Percentiles rank a stretch among this genome's conserved stretches.
These are phyloP conservation scores for Volutella citrinella DNA, from an alignment of 2,329 filamentous ascomycete genomes.

Conservation along the genomic window DNA sequence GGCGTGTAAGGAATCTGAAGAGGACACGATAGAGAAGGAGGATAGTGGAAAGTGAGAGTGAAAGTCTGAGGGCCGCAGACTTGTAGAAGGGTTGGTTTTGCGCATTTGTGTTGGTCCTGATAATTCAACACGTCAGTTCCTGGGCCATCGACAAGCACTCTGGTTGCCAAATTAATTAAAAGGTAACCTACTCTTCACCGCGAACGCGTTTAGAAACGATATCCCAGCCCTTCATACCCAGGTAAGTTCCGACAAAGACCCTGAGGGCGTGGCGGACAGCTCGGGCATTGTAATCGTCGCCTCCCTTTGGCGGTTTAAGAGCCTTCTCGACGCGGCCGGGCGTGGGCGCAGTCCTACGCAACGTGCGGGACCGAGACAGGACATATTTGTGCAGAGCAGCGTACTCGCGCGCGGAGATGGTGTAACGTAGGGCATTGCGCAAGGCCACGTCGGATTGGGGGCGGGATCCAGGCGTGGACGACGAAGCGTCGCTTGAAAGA, in stretches of 20 bases:
- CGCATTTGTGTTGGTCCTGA: conserved; percentile 24
- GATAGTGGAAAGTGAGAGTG: conserved; percentile 78
- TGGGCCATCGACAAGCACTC: too few relatives aligned
- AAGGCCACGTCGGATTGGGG: conserved; percentile 62
- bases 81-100: conserved; percentile 56
- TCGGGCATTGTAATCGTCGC: conserved; percentile 67
- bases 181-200: conserved; percentile 41
- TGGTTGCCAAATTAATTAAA: neutral
- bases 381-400: conserved; percentile 80
- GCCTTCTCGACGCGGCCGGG: conserved; percentile 51
- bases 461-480: conserved; percentile 14
- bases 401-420: conserved; percentile 82
- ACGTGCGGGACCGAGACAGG: conserved; percentile 64
- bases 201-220: conserved; percentile 47
- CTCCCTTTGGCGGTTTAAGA: conserved; percentile 31
- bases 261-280: conserved; percentile 69
- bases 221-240: conserved; percentile 62
- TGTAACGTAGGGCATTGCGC: conserved; percentile 83
- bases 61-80: conserved; percentile 72
- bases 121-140: too few relatives aligned
- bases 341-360: conserved; percentile 53
- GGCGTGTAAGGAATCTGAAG: conserved; percentile 80
- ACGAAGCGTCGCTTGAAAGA: conserved; percentile 19
- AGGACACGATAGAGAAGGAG: conserved; percentile 85
- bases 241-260: conserved; percentile 63